Percentiles rank a stretch among this genome's conserved stretches.
Conservation (phyloP, 441 rosid species). For the Manihot esculenta region DNA sequence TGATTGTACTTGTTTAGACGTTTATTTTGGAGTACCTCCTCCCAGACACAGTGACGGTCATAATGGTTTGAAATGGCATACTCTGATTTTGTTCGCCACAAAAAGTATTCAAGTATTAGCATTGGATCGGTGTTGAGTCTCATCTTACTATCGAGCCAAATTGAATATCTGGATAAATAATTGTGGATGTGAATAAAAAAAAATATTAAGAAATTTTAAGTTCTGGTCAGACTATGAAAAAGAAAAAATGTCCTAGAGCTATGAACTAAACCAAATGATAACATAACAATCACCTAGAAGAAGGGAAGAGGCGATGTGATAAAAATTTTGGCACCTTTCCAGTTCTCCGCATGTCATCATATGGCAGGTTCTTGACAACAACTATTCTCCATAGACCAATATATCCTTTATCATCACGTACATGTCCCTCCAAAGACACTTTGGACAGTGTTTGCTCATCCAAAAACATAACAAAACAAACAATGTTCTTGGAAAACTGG, state of each 20-base stretch:
- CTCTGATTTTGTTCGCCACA: conserved; percentile 80
- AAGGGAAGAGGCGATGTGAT: conserved; percentile 89
- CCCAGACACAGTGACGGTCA: conserved; percentile 97
- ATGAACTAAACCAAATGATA: conserved; percentile 25
- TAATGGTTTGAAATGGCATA: conserved; percentile 95
- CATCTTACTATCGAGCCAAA: conserved; percentile 94
- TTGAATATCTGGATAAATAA: conserved; percentile 65
- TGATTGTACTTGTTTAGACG: conserved; percentile 73
- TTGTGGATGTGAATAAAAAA: not conserved
- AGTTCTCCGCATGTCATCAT: conserved; percentile 66
- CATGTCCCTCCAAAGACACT: conserved; percentile 55
- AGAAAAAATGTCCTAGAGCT: conserved; percentile 17
- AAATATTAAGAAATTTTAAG: conserved; percentile 15
- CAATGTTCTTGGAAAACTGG: conserved; percentile 58
- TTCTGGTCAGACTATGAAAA: not conserved
- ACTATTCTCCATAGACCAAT: conserved; percentile 83
- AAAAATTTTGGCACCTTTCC: conserved; percentile 87
- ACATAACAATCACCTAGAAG: conserved; percentile 57
- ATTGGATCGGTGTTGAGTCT: conserved; percentile 81
- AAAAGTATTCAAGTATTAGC: conserved; percentile 72
- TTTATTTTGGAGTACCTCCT: conserved; percentile 85
- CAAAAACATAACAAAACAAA: conserved; percentile 80
- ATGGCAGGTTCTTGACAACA: conserved; percentile 74
- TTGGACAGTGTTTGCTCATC: conserved; percentile 76
- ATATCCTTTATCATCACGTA: conserved; percentile 44